These are phyloP conservation scores for Maudiozyma turicensis DNA, from an alignment of 805 yeast species.

Conservation along the genomic window DNA sequence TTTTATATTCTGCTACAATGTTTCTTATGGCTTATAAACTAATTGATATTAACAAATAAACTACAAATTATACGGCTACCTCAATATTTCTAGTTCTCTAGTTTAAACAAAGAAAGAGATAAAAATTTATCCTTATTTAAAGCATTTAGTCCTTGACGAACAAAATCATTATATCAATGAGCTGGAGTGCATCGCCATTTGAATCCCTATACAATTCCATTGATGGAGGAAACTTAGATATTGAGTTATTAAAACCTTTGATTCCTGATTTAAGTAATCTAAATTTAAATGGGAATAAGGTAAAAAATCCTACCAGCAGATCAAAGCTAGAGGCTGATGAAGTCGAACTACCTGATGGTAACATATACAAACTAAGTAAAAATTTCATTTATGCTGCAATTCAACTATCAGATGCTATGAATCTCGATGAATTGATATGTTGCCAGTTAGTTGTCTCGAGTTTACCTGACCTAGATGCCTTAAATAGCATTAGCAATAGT, in stretches of 20 bases:
- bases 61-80: no score
- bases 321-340: conserved; percentile 37
- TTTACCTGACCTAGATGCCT: conserved; percentile 16
- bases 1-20: no score
- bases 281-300: conserved; percentile 31
- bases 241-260: conserved; percentile 26
- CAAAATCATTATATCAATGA: conserved; percentile 8
- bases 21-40: no score
- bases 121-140: no score
- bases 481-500: conserved; percentile 6
- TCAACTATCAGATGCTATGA: conserved; percentile 50
- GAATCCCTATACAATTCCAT: conserved; percentile 40
- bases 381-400: conserved; percentile 54
- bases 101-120: no score
- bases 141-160: not conserved
- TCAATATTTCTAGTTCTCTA: no score
- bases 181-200: conserved; percentile 28
- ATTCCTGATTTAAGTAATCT: conserved; percentile 38
- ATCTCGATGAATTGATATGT: conserved; percentile 66
- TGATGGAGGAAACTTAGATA: conserved; percentile 21
- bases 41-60: no score
- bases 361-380: conserved; percentile 45
- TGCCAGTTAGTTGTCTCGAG: conserved; percentile 53
- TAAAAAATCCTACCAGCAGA: conserved; percentile 39
- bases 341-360: conserved; percentile 40